Evolutionary conservation across 1,139 yeast genomes (phyloP), one percentile per base, ranked within the genome.

Genomic region (Waltiozyma sp.): DNA sequence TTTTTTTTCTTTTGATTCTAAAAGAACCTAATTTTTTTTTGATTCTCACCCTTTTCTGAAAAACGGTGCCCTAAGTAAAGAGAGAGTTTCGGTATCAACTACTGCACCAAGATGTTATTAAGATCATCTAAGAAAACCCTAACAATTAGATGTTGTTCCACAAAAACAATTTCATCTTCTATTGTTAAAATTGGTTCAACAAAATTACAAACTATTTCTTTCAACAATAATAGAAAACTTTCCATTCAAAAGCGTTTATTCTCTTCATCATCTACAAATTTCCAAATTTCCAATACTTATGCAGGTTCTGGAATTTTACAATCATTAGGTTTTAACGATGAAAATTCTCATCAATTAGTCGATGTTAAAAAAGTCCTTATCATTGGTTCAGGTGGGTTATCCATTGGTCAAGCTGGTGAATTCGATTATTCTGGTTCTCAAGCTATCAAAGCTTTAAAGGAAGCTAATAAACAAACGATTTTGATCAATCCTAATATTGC

Each of bases 361-460:
- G 95, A 89, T 52, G 96, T 88, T 41, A 72, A 80, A 48, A 86
- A 87, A 56, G 97, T 91, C 19, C 75, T 91, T 50, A 88, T 91
- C 46, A 84, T 91, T 59, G 98, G 98, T 54, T 89, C 97, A 41
- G 99, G 99, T 72, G 99, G 99, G 64, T 75, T 91, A 57, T 84
- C 95, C 46, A 91, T 91, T 65, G 99, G 99, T 59, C 99, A 91
- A 73, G 99, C 99, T 51, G 99, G 99, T 67, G 99, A 91, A 69
- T 91, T 91, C 62, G 99, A 91, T 66, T 91, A 91, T 69, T 88
- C 96, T 45, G 97, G 97, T 60, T 87, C 96, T 48, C 95, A 86
- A 66, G 91, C 93, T 50, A 82, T 84, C 61, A 89, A 89, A 65
- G 98, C 98, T 10, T 70, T 91, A 57, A 85, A 77, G 61, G 97